A percentile compares a stretch with the other conserved stretches of the same genome.
phyloP scores from a whole-genome alignment of 768 basidiomycete species.

The Kwoniella mangroviensis region DNA sequence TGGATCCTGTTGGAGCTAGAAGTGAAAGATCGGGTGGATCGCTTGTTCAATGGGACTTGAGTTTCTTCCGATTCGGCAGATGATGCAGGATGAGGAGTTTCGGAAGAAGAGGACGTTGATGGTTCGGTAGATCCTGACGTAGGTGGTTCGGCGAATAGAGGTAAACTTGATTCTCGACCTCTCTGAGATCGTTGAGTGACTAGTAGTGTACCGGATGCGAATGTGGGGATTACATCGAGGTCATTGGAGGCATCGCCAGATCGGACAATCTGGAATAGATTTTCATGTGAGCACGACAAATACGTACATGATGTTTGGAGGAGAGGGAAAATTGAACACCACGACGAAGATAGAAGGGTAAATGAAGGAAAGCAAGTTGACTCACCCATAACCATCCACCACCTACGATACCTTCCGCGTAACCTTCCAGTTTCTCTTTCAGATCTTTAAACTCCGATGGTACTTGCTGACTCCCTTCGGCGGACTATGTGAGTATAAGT shows the following conservation, averaged over 20 bases:
- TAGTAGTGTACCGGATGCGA: conserved; percentile 86
- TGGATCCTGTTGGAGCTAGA: conserved; percentile 10
- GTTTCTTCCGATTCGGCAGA: conserved; percentile 1
- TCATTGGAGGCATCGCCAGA: conserved; percentile 64
- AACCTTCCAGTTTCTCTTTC: conserved; percentile 48
- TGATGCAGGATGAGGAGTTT: conserved; percentile 10
- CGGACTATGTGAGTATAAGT: conserved; percentile 18
- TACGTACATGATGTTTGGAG: neutral
- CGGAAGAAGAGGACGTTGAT: neutral
- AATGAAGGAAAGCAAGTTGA: neutral
- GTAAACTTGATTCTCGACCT: conserved; percentile 39
- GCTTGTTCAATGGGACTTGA: conserved; percentile 4
- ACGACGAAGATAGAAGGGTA: neutral
- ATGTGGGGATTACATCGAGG: conserved; percentile 79
- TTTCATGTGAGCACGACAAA: neutral
- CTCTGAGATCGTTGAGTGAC: conserved; percentile 60
- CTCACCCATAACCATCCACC: conserved; percentile 57
- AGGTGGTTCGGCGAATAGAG: conserved; percentile 27
- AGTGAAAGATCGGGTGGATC: conserved; percentile 1
- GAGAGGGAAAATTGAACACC: neutral
- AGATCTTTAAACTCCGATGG: conserved; percentile 35
- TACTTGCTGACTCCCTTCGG: conserved; percentile 31
- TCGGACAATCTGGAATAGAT: conserved; percentile 67
- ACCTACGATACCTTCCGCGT: conserved; percentile 55
- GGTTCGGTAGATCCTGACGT: conserved; percentile 20